These are phyloP conservation scores for Hsuehochloa calcarea DNA, from an alignment of 176 grass and related monocot species.

Conservation along the genomic window DNA sequence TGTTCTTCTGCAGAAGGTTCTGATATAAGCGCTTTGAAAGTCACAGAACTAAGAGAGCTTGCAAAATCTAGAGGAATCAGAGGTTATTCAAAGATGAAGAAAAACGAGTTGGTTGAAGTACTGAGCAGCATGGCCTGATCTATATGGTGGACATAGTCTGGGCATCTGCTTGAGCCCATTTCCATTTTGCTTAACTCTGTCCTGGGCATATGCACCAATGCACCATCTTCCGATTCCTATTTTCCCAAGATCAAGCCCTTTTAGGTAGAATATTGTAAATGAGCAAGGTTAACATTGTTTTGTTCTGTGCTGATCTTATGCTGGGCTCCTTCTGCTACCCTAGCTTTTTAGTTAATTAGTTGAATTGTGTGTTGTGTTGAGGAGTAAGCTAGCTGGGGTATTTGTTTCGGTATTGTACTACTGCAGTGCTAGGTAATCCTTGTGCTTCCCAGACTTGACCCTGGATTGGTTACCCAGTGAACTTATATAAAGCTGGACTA, in stretches of 20 bases:
- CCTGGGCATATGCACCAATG: not conserved
- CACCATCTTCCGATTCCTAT: not conserved
- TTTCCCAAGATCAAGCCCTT: not conserved
- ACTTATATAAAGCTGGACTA: not conserved
- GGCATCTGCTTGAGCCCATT: not conserved
- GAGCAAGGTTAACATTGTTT: conserved; percentile 30
- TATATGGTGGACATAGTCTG: not conserved
- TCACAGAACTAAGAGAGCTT: conserved; percentile 59
- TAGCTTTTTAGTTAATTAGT: conserved; percentile 17
- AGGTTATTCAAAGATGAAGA: conserved; percentile 82
- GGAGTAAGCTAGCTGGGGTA: conserved; percentile 8
- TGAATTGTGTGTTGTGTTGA: not conserved
- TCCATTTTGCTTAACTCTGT: conserved; percentile 21
- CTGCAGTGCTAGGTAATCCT: not conserved
- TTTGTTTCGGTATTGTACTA: not conserved
- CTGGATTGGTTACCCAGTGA: not conserved
- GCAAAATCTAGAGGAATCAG: conserved; percentile 66
- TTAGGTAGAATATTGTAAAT: conserved; percentile 39
- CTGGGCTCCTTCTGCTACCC: not conserved
- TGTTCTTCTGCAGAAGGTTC: conserved; percentile 12
- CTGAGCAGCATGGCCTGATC: conserved; percentile 41
- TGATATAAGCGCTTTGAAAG: conserved; percentile 56
- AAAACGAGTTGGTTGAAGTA: conserved; percentile 57
- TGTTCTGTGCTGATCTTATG: conserved; percentile 10
- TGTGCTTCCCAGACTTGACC: not conserved